Percentiles rank a stretch among this genome's conserved stretches.
Conservation (phyloP, 106 monocot genomes). For the Dioscorea zingiberensis region DNA sequence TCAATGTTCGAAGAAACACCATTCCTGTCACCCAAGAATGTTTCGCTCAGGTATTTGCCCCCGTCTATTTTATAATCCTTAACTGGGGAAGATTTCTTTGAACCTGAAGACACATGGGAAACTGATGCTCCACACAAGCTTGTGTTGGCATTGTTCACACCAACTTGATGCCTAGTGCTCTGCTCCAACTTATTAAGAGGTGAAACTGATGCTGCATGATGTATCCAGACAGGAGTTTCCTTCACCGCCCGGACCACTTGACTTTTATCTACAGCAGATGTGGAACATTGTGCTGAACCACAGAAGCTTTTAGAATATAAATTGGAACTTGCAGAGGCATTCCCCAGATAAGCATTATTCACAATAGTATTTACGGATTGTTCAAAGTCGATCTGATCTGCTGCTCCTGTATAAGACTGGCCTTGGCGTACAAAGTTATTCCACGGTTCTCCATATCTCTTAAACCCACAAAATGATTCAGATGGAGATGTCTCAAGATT, state of each 20-base stretch:
- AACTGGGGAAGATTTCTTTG: constrained; percentile 9
- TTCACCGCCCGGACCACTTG: constrained; percentile 2
- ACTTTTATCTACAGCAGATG: constrained; percentile 21
- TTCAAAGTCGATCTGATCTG: constrained; percentile 7
- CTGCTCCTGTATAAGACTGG: constrained; percentile 7
- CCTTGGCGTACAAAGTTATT: constrained; percentile 10
- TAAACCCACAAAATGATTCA: constrained; percentile 19
- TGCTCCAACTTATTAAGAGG: constrained; percentile 9
- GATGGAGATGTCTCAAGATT: constrained; percentile 12
- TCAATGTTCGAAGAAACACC: constrained; percentile 49
- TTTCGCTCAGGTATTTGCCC: constrained; percentile 14
- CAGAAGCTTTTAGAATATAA: not conserved
- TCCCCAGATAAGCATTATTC: constrained; percentile 17
- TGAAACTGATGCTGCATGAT: constrained; percentile 7
- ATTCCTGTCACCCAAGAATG: not conserved
- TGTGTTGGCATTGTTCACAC: constrained; percentile 6
- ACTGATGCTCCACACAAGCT: constrained; percentile 8
- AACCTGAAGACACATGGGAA: constrained; percentile 5
- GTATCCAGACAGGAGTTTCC: constrained; percentile 13
- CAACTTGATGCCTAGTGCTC: constrained; percentile 18
- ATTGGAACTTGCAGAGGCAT: constrained; percentile 4
- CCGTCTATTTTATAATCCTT: constrained; percentile 11
- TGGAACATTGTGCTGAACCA: constrained; percentile 6
- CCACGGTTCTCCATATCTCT: constrained; percentile 20
- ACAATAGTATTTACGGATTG: constrained; percentile 9